A percentile compares a stretch with the other conserved stretches of the same genome.
These are phyloP conservation scores for Emydomyces testavorans DNA, from an alignment of 2,329 filamentous ascomycete species.

Conservation along the genomic window DNA sequence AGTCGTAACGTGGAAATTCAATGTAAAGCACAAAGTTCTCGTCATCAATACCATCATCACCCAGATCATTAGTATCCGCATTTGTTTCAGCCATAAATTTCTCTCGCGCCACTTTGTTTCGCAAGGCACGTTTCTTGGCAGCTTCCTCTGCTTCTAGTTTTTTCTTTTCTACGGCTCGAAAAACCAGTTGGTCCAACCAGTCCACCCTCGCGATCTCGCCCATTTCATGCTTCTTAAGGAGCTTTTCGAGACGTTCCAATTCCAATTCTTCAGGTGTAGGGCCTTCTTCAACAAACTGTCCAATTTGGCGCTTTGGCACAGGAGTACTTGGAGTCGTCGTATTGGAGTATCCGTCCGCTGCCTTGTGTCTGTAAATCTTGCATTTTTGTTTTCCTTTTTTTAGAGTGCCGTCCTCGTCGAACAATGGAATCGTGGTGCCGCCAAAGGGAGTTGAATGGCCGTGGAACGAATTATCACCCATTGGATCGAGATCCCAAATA, in stretches of 20 bases:
- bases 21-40: conserved; percentile 73
- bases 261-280: conserved; percentile 65
- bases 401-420: conserved; percentile 81
- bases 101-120: conserved; percentile 28
- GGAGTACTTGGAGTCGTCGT: conserved; percentile 65
- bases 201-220: conserved; percentile 85
- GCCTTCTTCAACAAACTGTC: conserved; percentile 37
- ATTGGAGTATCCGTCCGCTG: conserved; percentile 72
- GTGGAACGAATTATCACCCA: conserved; percentile 56
- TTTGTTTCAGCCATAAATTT: conserved; percentile 21
- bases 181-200: conserved; percentile 93
- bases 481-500: conserved; percentile 83
- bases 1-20: conserved; percentile 88
- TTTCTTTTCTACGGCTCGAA: conserved; percentile 73
- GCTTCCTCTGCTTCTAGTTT: conserved; percentile 53
- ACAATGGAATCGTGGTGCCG: conserved; percentile 83
- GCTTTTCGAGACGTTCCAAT: conserved; percentile 72
- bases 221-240: conserved; percentile 98
- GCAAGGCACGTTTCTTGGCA: conserved; percentile 45
- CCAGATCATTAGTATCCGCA: conserved; percentile 24
- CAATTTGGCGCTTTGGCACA: conserved; percentile 43
- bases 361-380: conserved; percentile 65
- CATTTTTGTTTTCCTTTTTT: conserved; percentile 91
- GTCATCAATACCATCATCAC: conserved; percentile 33
- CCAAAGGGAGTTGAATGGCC: conserved; percentile 83